Base-by-base conservation (phyloP, 805 yeast genomes). In the Saccharomycopsis synnaedendra region DNA sequence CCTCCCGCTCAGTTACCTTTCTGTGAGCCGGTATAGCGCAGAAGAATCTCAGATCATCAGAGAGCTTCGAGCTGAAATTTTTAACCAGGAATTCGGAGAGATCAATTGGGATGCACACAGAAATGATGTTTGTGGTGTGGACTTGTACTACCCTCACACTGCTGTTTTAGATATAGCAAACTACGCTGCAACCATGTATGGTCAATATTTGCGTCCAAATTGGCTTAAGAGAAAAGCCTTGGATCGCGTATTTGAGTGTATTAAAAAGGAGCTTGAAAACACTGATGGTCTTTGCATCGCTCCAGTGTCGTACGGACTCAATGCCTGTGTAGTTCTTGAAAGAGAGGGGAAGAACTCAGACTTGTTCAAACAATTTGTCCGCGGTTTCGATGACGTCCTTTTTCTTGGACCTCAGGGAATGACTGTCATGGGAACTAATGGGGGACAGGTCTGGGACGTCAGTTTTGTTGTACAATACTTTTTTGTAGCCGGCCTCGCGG, bases 381-480 rank as follows among this genome's bases (percentile, higher is more conserved):
- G 66, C 11, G 69, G 93, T 50, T 77, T 85, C 68, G 73, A 78
- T 37, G 97, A 93, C 57, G 80, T 78, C 36, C 57, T 87, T 45
- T 88, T 85, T 64, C 82, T 83, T 66, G 94, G 96, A 0, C 84
- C 88, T 0, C 84, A 83, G 60, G 99, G 99, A 4, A 73, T 93
- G 79, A 76, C 90, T 2, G 83, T 86, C 48, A 86, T 84, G 85
- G 99, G 99, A 3, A 93, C 99, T 0, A 93, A 93, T 63, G 99
- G 99, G 29, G 86, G 85, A 0, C 99, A 93, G 64, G 89, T 83
- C 1, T 93, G 99, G 98, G 99, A 93, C 63, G 80, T 82, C 31
- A 89, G 97, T 0, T 90, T 93, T 66, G 83, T 85, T 48, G 70
- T 93, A 30, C 98, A 93, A 60, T 85, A 86, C 58, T 74, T 78